Percentiles rank a stretch among this genome's conserved stretches.
Conservation (phyloP, 2,329 filamentous ascomycete species). For the Aspergillus versicolor region DNA sequence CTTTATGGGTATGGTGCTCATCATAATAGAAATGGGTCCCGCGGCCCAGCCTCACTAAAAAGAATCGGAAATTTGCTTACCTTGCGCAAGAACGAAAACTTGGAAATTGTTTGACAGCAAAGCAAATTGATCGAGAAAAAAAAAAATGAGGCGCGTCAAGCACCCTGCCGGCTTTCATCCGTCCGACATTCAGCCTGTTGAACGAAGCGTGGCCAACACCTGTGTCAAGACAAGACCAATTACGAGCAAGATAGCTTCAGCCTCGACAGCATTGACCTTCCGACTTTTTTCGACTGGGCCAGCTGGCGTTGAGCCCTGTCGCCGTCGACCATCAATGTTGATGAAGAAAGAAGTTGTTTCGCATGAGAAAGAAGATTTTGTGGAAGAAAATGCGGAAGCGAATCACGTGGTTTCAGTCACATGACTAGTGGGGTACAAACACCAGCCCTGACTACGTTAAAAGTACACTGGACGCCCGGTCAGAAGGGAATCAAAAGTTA, state of each 20-base stretch:
- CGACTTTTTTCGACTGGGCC: not conserved
- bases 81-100: conserved; percentile 1
- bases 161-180: not conserved
- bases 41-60: conserved; percentile 1
- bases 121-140: conserved; percentile 2
- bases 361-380: conserved; percentile 6
- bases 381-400: conserved; percentile 9
- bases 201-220: not conserved
- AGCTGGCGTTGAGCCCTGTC: not conserved
- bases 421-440: not conserved
- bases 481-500: too few species aligned
- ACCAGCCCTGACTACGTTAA: not conserved
- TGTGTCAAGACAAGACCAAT: conserved; percentile 1
- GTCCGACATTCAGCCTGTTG: conserved; percentile 2
- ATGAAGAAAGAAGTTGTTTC: not conserved
- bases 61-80: conserved; percentile 19
- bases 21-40: conserved; percentile 27
- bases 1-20: conserved; percentile 39
- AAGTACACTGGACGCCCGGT: too few species aligned
- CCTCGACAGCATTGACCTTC: not conserved
- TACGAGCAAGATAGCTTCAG: not conserved
- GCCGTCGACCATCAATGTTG: not conserved
- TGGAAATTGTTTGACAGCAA: not conserved
- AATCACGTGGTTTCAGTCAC: not conserved
- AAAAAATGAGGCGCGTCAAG: not conserved